Base-by-base conservation (phyloP, 2,329 filamentous ascomycete species). In the Dryadomyces sulphureus region DNA sequence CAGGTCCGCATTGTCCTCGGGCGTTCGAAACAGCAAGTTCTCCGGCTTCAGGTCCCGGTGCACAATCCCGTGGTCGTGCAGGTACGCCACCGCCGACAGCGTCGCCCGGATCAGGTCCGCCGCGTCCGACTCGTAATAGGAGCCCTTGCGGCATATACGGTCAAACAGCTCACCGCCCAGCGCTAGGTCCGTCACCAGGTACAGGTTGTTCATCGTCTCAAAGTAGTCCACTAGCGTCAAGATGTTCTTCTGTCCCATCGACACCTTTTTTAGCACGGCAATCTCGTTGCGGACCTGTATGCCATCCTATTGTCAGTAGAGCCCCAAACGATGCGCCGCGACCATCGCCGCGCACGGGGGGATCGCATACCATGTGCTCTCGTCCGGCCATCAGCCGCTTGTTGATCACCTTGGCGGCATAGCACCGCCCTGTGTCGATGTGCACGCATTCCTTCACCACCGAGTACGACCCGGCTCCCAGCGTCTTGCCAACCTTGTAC, bases 401-500 rank as follows among this genome's bases (percentile, higher is more conserved):
- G 69, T 98, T 98, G 66, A 98, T 98, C 52, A 98, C 92, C 64
- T 98, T 98, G 51, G 92, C 90, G 24, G 92, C 92, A 79, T 96
- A 98, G 66, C 95, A 96, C 54, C 89, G 80, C 40, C 90, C 90
- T 0, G 92, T 96, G 56, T 96, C 90, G 58, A 96, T 96, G 62
- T 98, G 92, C 24, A 96, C 89, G 61, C 92, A 98, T 68, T 98
- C 92, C 64, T 96, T 96, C 52, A 98, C 92, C 43, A 96, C 92
- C 34, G 89, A 95, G 67, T 98, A 98, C 48, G 89, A 95, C 53
- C 92, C 92, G 30, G 92, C 89, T 52, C 92, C 92, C 47, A 98
- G 70, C 21, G 92, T 96, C 73, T 98, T 98, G 53, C 92, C 92
- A 7, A 94, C 94, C 70, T 96, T 98, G 73, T 98, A 98, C 55